Percentiles rank a stretch among this genome's conserved stretches.
phyloP scores from a whole-genome alignment of 192 early-diverging fungal genomes.

The Piromyces sp. region DNA sequence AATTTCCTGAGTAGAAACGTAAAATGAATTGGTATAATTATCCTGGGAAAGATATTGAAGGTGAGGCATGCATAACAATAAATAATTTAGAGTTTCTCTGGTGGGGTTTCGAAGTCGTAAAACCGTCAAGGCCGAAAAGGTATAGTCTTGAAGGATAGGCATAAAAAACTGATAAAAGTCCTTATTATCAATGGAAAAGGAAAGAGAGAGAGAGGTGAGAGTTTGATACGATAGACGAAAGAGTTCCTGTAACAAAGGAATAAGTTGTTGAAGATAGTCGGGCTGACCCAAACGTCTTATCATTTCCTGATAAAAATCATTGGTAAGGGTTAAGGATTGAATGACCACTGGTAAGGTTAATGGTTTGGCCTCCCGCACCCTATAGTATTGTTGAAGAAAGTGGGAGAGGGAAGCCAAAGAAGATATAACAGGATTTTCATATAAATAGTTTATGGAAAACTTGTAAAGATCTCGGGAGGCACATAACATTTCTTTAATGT shows the following conservation, averaged over 20 bases:
- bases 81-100: not conserved
- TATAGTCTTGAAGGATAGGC: not conserved
- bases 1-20: not conserved
- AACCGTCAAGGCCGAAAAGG: not conserved
- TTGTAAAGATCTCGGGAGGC: not conserved
- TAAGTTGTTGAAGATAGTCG: not conserved
- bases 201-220: not conserved
- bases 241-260: not conserved
- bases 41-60: not conserved
- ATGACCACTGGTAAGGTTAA: not conserved
- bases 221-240: not conserved
- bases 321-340: not conserved
- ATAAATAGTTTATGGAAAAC: not conserved
- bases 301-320: not conserved
- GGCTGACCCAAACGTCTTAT: not conserved
- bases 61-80: not conserved
- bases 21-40: not conserved
- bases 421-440: not conserved
- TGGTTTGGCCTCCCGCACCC: not conserved
- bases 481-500: not conserved
- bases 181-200: not conserved
- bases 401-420: not conserved
- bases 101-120: not conserved
- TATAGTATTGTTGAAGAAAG: not conserved
- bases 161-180: not conserved